These are phyloP conservation scores for Chytridium lagenaria DNA, from an alignment of 371 early-diverging fungal species.

Conservation along the genomic window DNA sequence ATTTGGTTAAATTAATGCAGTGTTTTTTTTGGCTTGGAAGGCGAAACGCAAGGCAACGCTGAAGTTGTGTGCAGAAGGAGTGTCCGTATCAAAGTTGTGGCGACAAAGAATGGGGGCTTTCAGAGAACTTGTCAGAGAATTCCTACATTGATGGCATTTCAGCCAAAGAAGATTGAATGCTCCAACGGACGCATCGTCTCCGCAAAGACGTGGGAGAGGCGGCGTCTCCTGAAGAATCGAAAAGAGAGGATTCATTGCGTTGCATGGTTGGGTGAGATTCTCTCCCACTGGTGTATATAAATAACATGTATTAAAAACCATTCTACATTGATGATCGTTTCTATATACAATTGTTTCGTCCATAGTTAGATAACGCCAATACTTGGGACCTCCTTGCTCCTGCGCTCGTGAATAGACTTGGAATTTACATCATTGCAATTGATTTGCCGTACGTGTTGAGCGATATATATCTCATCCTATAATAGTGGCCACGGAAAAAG, in stretches of 20 bases:
- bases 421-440: background rate
- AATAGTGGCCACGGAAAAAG: conserved; percentile 42
- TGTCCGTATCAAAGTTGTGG: background rate
- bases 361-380: conserved; percentile 36
- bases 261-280: conserved; percentile 11
- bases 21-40: too few relatives aligned
- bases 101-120: background rate
- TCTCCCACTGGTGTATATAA: background rate
- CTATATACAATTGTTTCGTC: background rate
- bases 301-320: too few relatives aligned
- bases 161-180: background rate
- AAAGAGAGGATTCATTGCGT: background rate
- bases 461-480: background rate
- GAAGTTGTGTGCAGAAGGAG: background rate
- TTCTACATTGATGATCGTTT: background rate
- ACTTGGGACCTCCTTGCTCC: conserved; percentile 38
- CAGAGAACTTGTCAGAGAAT: background rate
- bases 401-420: background rate
- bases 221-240: background rate
- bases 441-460: conserved; percentile 1
- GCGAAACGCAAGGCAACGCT: background rate
- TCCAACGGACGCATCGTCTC: background rate
- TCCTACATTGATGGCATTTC: too few relatives aligned
- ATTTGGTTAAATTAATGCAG: too few relatives aligned
- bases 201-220: background rate